Evolutionary conservation across 2,329 filamentous ascomycete species (phyloP).

Genomic region (Purpureocillium takamizusanense): DNA sequence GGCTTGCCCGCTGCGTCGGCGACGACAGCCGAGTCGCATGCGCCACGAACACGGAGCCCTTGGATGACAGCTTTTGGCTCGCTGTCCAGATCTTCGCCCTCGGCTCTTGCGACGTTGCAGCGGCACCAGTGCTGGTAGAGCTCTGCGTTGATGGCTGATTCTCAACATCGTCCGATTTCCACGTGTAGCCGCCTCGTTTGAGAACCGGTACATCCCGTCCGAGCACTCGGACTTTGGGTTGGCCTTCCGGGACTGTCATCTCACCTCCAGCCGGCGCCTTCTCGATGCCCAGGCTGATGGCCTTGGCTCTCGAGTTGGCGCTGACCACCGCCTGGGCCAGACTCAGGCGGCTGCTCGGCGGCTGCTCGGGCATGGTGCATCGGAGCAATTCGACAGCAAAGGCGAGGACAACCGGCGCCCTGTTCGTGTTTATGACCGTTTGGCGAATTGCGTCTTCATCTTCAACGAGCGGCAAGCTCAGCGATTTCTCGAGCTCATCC

Average conservation of each 20-base stretch:
- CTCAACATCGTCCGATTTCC: constrained; percentile 12
- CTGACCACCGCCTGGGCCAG: constrained; percentile 78
- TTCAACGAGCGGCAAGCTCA: constrained; percentile 47
- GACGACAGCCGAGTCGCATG: constrained; percentile 31
- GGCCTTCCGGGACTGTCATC: constrained; percentile 65
- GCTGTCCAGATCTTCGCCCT: constrained; percentile 35
- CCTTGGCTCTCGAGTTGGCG: constrained; percentile 69
- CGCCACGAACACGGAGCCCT: constrained; percentile 48
- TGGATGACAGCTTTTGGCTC: constrained; percentile 41
- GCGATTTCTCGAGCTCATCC: constrained; percentile 52
- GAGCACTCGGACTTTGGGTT: constrained; percentile 64
- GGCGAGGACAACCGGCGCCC: constrained; percentile 73
- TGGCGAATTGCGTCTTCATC: constrained; percentile 51
- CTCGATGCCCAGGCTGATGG: constrained; percentile 64
- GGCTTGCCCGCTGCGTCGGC: constrained; percentile 30
- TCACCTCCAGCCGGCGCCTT: constrained; percentile 56
- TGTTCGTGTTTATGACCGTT: constrained; percentile 60
- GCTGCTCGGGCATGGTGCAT: constrained; percentile 79
- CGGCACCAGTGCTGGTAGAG: constrained; percentile 8
- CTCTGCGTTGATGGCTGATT: background rate
- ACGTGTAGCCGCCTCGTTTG: constrained; percentile 64
- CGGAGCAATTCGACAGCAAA: constrained; percentile 68
- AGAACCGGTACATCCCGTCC: constrained; percentile 66
- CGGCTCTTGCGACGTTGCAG: constrained; percentile 10
- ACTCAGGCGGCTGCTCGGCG: constrained; percentile 73